phyloP scores from a whole-genome alignment of 2,329 filamentous ascomycete species.

The Hymenoscyphus occultus region DNA sequence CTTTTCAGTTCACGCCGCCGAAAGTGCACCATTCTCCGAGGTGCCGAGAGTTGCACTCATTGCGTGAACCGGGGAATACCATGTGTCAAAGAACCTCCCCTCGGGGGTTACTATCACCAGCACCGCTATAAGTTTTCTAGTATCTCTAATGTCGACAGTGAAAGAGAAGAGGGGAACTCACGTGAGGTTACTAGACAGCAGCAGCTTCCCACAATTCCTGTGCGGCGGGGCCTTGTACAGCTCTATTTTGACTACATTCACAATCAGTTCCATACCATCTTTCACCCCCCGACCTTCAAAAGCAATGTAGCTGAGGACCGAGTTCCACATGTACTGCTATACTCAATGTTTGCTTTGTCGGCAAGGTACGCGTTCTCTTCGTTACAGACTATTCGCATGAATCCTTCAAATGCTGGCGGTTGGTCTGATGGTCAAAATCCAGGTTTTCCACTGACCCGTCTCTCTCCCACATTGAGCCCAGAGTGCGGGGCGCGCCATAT shows the following conservation, averaged over 20 bases:
- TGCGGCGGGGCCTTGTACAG: slow-evolving; percentile 15
- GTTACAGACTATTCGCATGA: background rate
- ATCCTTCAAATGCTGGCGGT: background rate
- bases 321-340: slow-evolving; percentile 22
- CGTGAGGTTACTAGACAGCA: background rate
- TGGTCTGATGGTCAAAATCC: background rate
- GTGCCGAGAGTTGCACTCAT: background rate
- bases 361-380: slow-evolving; percentile 17
- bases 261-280: slow-evolving; percentile 28
- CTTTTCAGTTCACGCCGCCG: background rate
- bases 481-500: slow-evolving; percentile 20
- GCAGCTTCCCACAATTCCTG: background rate
- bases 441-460: slow-evolving; percentile 24
- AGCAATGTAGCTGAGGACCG: slow-evolving; percentile 16
- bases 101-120: slow-evolving; percentile 7
- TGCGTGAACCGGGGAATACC: background rate
- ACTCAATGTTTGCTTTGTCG: slow-evolving; percentile 26
- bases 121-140: background rate
- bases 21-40: slow-evolving; percentile 3
- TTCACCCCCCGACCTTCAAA: slow-evolving; percentile 26
- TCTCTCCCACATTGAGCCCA: slow-evolving; percentile 18
- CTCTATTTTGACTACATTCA: slow-evolving; percentile 30
- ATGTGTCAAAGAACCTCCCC: slow-evolving; percentile 6
- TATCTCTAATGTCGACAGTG: background rate
- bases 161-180: background rate